phyloP scores from a whole-genome alignment of 345 rosid species.

The Lepidium africanum region DNA sequence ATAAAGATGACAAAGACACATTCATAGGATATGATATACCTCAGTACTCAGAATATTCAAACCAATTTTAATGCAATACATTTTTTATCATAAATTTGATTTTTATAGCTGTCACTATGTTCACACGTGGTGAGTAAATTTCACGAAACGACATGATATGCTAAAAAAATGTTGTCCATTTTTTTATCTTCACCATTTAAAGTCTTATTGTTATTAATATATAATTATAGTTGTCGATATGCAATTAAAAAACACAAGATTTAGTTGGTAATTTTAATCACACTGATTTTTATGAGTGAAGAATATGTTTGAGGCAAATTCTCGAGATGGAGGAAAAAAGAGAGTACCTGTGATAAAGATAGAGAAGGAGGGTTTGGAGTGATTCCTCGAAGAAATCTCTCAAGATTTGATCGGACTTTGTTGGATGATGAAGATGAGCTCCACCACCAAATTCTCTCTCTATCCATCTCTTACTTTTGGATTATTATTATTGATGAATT shows the following conservation, averaged over 20 bases:
- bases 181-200: background rate
- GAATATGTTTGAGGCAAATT: background rate
- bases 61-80: background rate
- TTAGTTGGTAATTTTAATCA: background rate
- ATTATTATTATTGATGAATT: background rate
- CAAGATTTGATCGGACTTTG: slow-evolving; percentile 29
- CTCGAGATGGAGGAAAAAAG: background rate
- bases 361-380: slow-evolving; percentile 47
- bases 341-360: slow-evolving; percentile 38
- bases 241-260: background rate
- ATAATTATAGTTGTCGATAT: background rate
- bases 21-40: slow-evolving; percentile 18
- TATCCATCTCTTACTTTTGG: background rate
- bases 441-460: slow-evolving; percentile 20
- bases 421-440: slow-evolving; percentile 12
- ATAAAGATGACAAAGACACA: background rate
- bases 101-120: background rate
- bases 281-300: background rate
- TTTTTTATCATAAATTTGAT: background rate
- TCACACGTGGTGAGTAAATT: slow-evolving; percentile 8
- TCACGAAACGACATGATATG: background rate
- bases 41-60: slow-evolving; percentile 1
- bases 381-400: slow-evolving; percentile 37
- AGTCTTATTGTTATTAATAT: background rate
- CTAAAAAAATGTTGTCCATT: background rate